Evolutionary conservation across 129 eudicot genomes (phyloP).

Genomic region (Kitagawia praeruptora): DNA sequence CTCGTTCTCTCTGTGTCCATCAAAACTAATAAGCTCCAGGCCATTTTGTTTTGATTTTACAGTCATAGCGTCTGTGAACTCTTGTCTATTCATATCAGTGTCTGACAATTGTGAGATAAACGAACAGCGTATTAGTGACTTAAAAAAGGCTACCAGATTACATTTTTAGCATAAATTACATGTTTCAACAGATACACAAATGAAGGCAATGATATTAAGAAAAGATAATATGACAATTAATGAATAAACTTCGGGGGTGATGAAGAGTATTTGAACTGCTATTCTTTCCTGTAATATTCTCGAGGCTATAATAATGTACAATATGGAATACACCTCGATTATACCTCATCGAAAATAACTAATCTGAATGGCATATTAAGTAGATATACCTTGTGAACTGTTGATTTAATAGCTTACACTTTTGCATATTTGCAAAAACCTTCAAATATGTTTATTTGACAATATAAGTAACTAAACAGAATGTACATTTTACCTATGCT

Average conservation of each 20-base stretch:
- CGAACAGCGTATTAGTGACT: background rate
- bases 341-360: background rate
- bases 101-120: conserved; percentile 26
- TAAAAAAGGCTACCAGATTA: background rate
- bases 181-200: background rate
- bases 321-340: background rate
- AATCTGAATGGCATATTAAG: background rate
- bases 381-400: background rate
- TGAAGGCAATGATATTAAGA: background rate
- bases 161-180: background rate
- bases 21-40: conserved; percentile 26
- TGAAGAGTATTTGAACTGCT: background rate
- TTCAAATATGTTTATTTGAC: background rate
- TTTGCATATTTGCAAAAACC: background rate
- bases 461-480: background rate
- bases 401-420: background rate
- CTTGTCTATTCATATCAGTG: conserved; percentile 65
- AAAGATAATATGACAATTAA: background rate
- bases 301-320: background rate
- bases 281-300: background rate
- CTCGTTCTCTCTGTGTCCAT: conserved; percentile 46
- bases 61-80: conserved; percentile 50
- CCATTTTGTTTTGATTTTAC: conserved; percentile 51
- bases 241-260: background rate
- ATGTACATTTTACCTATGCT: background rate